Conservation (phyloP, 305 asterid species). For the Solanum hybrid region DNA sequence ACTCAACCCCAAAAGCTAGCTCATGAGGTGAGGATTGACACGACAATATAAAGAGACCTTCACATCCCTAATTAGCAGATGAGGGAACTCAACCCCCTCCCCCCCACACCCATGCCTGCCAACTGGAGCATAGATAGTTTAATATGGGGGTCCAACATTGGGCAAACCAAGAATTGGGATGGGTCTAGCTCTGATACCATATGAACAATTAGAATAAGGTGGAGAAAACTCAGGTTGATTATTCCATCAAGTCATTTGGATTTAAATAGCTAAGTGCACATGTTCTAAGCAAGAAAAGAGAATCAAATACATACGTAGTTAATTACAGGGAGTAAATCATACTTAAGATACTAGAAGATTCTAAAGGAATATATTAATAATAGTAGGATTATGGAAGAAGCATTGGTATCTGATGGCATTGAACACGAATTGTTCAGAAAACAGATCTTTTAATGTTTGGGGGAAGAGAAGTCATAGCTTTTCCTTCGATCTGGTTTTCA, state of each 20-base stretch:
- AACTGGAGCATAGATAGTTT: background rate
- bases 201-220: background rate
- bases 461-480: background rate
- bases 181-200: background rate
- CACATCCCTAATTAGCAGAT: background rate
- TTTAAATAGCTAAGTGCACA: background rate
- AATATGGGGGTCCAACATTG: background rate
- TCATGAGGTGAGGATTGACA: background rate
- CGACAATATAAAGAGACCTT: background rate
- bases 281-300: background rate
- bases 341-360: background rate
- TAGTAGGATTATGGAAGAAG: background rate
- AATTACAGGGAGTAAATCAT: background rate
- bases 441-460: background rate
- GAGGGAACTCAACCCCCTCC: background rate
- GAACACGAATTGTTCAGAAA: background rate
- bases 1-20: background rate
- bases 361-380: background rate
- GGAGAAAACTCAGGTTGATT: background rate
- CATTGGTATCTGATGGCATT: background rate
- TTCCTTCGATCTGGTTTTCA: background rate
- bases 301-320: background rate
- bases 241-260: background rate
- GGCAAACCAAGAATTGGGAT: background rate
- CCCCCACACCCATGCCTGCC: background rate